Evolutionary conservation across 352 stramenopile genomes (phyloP).

Genomic region (Thalassiosira mediterranea): DNA sequence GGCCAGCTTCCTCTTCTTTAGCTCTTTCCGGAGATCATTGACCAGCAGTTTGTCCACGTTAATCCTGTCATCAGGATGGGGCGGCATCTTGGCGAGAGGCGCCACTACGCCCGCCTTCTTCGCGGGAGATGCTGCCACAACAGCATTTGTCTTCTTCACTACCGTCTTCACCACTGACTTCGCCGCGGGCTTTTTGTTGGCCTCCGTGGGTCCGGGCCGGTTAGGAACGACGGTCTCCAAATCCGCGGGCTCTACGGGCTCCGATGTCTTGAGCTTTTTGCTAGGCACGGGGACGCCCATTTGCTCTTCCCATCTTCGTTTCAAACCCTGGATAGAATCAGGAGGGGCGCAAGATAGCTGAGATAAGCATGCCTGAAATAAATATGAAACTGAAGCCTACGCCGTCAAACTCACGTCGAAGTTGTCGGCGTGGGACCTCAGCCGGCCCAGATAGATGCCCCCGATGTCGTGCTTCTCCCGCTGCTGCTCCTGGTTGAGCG

Average conservation of each 20-base stretch:
- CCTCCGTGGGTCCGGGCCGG: not conserved
- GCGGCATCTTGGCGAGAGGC: not conserved
- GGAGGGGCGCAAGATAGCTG: no score
- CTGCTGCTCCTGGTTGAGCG: conserved; percentile 23
- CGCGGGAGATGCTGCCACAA: not conserved
- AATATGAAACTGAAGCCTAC: no score
- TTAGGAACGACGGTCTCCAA: not conserved
- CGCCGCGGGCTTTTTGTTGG: not conserved
- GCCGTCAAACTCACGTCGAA: conserved; percentile 36
- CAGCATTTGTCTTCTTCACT: not conserved
- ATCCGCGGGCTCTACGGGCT: conserved; percentile 2
- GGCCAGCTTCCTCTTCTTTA: conserved; percentile 51
- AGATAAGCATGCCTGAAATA: no score
- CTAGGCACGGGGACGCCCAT: conserved; percentile 30
- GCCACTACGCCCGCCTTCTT: not conserved
- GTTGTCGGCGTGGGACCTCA: conserved; percentile 20
- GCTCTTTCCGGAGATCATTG: conserved; percentile 60
- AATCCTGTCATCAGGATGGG: conserved; percentile 26
- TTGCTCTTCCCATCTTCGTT: conserved; percentile 48
- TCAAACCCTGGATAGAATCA: conserved; percentile 23
- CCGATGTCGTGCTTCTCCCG: conserved; percentile 28
- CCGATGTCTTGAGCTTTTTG: conserved; percentile 43
- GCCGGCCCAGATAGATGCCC: conserved; percentile 28
- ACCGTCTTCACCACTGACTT: not conserved
- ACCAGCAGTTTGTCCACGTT: conserved; percentile 64